Conservation (phyloP, 306 rosid genomes). For the Heteromeles arbutifolia region DNA sequence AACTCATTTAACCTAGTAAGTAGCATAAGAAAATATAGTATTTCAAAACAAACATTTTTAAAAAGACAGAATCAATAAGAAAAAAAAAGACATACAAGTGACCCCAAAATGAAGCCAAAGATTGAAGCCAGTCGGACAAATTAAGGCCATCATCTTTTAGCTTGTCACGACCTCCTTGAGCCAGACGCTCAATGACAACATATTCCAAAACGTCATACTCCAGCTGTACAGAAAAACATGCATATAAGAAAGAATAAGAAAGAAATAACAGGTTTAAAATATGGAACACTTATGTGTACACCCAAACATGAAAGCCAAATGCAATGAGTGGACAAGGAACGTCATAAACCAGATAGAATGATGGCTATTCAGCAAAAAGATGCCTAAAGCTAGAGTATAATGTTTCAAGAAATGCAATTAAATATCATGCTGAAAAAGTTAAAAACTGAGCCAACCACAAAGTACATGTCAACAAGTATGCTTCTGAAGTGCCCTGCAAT, state of each 20-base stretch:
- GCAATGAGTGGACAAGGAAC: neutral
- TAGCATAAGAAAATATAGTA: neutral
- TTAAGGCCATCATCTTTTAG: conserved; percentile 96
- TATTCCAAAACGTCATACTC: conserved; percentile 97
- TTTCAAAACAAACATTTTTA: neutral
- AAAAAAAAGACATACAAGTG: conserved; percentile 61
- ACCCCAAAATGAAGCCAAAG: conserved; percentile 99
- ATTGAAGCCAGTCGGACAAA: conserved; percentile 98
- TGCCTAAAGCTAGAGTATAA: neutral
- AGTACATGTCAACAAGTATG: neutral
- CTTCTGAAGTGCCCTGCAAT: neutral
- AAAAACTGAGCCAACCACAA: neutral
- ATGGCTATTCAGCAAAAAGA: neutral
- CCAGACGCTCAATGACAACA: conserved; percentile 95
- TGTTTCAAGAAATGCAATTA: neutral
- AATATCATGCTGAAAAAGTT: neutral
- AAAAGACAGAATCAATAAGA: neutral
- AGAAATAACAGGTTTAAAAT: neutral
- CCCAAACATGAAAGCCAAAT: neutral
- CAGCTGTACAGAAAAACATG: conserved; percentile 47
- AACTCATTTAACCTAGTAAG: neutral
- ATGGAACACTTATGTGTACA: neutral
- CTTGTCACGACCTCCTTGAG: conserved; percentile 91
- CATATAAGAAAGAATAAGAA: neutral
- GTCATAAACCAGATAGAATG: neutral